Evolutionary conservation across 2,329 filamentous ascomycete species (phyloP).

Genomic region (Pezicula carpinea): DNA sequence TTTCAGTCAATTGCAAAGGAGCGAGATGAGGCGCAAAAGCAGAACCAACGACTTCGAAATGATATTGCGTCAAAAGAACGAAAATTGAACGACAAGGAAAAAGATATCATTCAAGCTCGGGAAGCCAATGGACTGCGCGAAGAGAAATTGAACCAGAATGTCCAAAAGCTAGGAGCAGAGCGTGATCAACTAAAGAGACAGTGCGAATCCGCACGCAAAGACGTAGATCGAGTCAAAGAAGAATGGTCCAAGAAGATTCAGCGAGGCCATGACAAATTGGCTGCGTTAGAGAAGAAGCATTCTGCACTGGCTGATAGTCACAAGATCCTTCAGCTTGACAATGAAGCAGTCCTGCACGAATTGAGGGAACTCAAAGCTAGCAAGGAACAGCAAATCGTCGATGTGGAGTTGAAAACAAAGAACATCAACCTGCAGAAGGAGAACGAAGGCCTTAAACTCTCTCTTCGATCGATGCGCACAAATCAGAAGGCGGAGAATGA

Average conservation of each 20-base stretch:
- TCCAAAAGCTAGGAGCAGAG: neutral
- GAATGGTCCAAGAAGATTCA: conserved; percentile 1
- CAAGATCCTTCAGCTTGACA: conserved; percentile 2
- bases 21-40: too few species aligned
- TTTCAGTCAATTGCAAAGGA: too few species aligned
- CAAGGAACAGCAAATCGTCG: neutral
- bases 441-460: neutral
- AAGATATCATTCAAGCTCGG: neutral
- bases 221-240: neutral
- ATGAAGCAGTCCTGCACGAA: neutral
- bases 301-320: neutral
- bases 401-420: neutral
- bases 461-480: neutral
- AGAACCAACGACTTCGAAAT: neutral
- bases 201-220: neutral
- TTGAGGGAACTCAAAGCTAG: neutral
- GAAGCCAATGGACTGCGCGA: neutral
- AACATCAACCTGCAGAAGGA: conserved; percentile 1
- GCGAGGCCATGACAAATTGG: neutral
- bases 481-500: neutral
- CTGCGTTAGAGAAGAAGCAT: neutral
- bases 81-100: conserved; percentile 2
- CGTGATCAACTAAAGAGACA: neutral
- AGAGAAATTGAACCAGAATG: conserved; percentile 1
- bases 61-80: neutral